phyloP scores from a whole-genome alignment of 208 protist genomes.

The Acanthamoeba triangularis region DNA sequence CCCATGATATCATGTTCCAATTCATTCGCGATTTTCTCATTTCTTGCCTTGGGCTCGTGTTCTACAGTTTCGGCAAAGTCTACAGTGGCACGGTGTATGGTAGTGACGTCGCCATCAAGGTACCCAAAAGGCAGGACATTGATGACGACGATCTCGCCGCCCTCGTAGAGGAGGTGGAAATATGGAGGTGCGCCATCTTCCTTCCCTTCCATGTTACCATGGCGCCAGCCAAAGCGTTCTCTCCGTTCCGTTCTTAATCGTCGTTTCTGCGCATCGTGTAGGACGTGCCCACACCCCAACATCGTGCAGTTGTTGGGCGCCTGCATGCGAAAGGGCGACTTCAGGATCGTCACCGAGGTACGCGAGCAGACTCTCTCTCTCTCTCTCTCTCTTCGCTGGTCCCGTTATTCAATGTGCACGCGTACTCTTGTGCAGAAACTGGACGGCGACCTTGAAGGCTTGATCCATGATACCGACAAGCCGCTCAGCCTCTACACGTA shows the following conservation, averaged over 20 bases:
- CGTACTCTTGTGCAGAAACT: neutral
- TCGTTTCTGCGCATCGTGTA: neutral
- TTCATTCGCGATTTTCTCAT: neutral
- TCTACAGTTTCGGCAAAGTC: slow-evolving; percentile 59
- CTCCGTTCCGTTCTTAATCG: neutral
- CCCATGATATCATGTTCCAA: neutral
- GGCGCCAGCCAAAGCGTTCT: neutral
- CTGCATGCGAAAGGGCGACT: slow-evolving; percentile 65
- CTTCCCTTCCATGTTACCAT: neutral
- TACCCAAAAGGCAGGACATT: slow-evolving; percentile 63
- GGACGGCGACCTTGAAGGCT: slow-evolving; percentile 36
- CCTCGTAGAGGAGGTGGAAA: slow-evolving; percentile 49
- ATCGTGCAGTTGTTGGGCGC: slow-evolving; percentile 62
- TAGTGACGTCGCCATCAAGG: slow-evolving; percentile 55
- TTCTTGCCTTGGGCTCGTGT: neutral
- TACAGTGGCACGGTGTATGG: slow-evolving; percentile 71
- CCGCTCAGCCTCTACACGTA: slow-evolving; percentile 66
- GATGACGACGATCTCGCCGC: slow-evolving; percentile 41
- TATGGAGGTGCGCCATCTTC: slow-evolving; percentile 46
- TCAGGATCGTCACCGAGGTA: slow-evolving; percentile 66
- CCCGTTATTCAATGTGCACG: neutral
- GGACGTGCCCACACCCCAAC: slow-evolving; percentile 64
- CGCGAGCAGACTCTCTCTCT: neutral
- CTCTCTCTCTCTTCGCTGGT: neutral
- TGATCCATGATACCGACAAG: slow-evolving; percentile 57